Conservation (phyloP, 371 early-diverging fungal species). For the Circinella minor region DNA sequence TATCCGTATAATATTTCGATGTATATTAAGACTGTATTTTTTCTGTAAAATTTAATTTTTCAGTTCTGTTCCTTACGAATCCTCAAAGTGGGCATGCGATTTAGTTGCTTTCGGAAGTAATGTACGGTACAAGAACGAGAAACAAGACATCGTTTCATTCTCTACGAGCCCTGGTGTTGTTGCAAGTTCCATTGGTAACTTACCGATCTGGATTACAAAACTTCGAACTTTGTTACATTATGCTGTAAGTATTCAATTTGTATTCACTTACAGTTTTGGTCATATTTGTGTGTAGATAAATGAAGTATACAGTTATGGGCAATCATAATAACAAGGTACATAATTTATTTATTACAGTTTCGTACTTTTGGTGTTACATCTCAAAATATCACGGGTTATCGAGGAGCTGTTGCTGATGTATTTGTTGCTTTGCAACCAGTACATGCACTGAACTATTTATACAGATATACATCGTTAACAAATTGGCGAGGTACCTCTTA, state of each 20-base stretch:
- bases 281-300: too few relatives aligned
- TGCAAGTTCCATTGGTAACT: constrained; percentile 62
- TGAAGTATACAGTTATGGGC: too few relatives aligned
- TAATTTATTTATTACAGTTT: constrained; percentile 20
- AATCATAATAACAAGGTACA: too few relatives aligned
- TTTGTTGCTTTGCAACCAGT: constrained; percentile 53
- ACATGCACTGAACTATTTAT: constrained; percentile 40
- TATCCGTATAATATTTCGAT: neutral
- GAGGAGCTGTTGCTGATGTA: constrained; percentile 58
- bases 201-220: constrained; percentile 50
- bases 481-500: constrained; percentile 47
- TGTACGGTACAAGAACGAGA: constrained; percentile 39
- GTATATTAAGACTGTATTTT: neutral
- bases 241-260: constrained; percentile 29
- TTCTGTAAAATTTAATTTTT: too few relatives aligned
- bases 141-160: constrained; percentile 42
- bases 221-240: constrained; percentile 52
- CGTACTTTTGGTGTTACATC: constrained; percentile 54
- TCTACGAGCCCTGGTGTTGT: constrained; percentile 80
- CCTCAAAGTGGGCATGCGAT: constrained; percentile 79
- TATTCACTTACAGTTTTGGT: too few relatives aligned
- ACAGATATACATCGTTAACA: constrained; percentile 52
- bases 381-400: constrained; percentile 64
- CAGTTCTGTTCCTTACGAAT: constrained; percentile 73
- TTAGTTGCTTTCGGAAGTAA: constrained; percentile 61